Conservation (phyloP, 306 rosid genomes). For the Quercus wislizeni region DNA sequence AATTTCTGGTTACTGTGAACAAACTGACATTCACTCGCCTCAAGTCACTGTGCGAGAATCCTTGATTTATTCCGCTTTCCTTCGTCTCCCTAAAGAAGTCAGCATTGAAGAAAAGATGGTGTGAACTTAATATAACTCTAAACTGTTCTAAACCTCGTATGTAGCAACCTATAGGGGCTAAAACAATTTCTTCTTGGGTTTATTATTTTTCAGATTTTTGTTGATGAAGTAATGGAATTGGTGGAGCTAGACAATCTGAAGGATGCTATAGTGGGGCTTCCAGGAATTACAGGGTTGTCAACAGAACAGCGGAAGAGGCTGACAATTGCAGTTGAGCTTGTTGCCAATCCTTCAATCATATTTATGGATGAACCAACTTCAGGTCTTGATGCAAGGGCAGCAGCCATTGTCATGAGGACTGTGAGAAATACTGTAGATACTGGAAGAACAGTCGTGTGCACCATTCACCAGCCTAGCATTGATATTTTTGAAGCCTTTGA, state of each 20-base stretch:
- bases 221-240: slow-evolving; percentile 89
- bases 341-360: slow-evolving; percentile 95
- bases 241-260: slow-evolving; percentile 76
- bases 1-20: slow-evolving; percentile 97
- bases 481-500: slow-evolving; percentile 98
- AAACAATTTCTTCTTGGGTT: neutral
- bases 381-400: slow-evolving; percentile 98
- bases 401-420: slow-evolving; percentile 98
- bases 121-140: slow-evolving; percentile 15
- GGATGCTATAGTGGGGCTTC: slow-evolving; percentile 93
- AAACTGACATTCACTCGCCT: slow-evolving; percentile 97
- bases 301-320: slow-evolving; percentile 93
- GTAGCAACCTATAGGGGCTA: slow-evolving; percentile 7
- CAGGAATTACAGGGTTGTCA: slow-evolving; percentile 91
- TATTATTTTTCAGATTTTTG: slow-evolving; percentile 60
- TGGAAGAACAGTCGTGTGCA: slow-evolving; percentile 98
- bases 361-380: slow-evolving; percentile 99
- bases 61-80: slow-evolving; percentile 92
- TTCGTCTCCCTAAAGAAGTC: slow-evolving; percentile 90
- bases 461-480: slow-evolving; percentile 98
- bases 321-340: slow-evolving; percentile 98
- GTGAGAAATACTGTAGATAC: slow-evolving; percentile 98
- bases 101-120: slow-evolving; percentile 69
- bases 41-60: slow-evolving; percentile 92
- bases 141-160: neutral